phyloP scores from a whole-genome alignment of 2,329 filamentous ascomycete genomes.

The Akanthomyces muscarius region DNA sequence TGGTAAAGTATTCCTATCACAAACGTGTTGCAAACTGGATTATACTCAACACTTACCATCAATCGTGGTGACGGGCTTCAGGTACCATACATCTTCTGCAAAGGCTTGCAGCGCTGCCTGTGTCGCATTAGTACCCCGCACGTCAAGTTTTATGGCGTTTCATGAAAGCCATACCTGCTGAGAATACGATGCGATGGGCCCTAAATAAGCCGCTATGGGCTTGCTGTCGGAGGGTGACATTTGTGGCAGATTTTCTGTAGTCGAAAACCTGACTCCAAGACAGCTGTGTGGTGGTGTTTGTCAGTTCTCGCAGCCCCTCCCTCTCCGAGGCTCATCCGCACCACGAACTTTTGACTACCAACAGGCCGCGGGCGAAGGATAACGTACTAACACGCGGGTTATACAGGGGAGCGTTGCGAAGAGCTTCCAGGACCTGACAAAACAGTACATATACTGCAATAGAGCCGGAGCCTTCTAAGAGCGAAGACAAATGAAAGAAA shows the following conservation, averaged over 20 bases:
- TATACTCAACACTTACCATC: conserved; percentile 33
- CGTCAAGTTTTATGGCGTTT: too few relatives aligned
- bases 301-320: neutral
- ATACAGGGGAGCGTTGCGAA: too few relatives aligned
- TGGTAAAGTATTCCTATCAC: neutral
- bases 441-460: too few relatives aligned
- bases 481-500: neutral
- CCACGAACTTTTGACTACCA: neutral
- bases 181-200: conserved; percentile 15
- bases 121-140: conserved; percentile 6
- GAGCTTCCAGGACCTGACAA: too few relatives aligned
- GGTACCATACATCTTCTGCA: conserved; percentile 42
- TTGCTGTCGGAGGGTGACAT: conserved; percentile 9
- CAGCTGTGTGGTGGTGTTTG: neutral
- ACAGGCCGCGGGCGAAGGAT: too few relatives aligned
- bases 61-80: conserved; percentile 50
- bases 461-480: too few relatives aligned
- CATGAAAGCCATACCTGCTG: conserved; percentile 10
- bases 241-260: neutral
- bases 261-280: neutral
- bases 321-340: neutral
- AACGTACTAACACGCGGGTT: too few relatives aligned
- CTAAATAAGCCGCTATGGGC: conserved; percentile 16
- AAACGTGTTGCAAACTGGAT: conserved; percentile 14
- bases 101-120: conserved; percentile 48